Evolutionary conservation across 2,329 filamentous ascomycete species (phyloP).

Genomic region (Piedraia hortae): DNA sequence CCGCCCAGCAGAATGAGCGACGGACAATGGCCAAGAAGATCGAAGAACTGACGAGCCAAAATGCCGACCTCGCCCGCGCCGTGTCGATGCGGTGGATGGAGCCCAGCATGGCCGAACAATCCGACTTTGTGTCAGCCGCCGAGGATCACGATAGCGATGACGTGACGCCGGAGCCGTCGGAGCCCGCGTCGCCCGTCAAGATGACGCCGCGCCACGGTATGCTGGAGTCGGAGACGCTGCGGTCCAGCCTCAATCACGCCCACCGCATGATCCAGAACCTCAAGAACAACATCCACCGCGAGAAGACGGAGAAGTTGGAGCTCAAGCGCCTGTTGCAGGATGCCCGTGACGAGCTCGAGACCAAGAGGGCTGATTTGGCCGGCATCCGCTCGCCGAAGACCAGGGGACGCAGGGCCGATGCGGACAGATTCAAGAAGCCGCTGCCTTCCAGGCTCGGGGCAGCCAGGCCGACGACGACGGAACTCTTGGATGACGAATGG

Average conservation of each 20-base stretch:
- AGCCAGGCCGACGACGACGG: slow-evolving; percentile 43
- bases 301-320: slow-evolving; percentile 96
- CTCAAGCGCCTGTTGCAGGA: slow-evolving; percentile 87
- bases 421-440: slow-evolving; percentile 51
- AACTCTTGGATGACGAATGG: slow-evolving; percentile 62
- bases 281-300: slow-evolving; percentile 79
- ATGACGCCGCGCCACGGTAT: slow-evolving; percentile 69
- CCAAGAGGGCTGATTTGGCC: slow-evolving; percentile 22
- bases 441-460: slow-evolving; percentile 48
- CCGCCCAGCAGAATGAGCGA: slow-evolving; percentile 52
- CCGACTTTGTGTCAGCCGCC: slow-evolving; percentile 30
- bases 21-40: slow-evolving; percentile 56
- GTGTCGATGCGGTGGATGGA: slow-evolving; percentile 39
- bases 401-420: too few species aligned
- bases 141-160: slow-evolving; percentile 25
- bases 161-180: slow-evolving; percentile 63
- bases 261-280: slow-evolving; percentile 92
- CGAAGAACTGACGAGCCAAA: slow-evolving; percentile 66
- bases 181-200: slow-evolving; percentile 72
- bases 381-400: too few species aligned
- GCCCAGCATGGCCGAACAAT: slow-evolving; percentile 6
- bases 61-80: slow-evolving; percentile 68
- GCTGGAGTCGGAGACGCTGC: slow-evolving; percentile 85
- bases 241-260: slow-evolving; percentile 78
- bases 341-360: slow-evolving; percentile 68